Base-by-base conservation (phyloP, 345 rosid species). In the Hibiscus tridactylites region DNA sequence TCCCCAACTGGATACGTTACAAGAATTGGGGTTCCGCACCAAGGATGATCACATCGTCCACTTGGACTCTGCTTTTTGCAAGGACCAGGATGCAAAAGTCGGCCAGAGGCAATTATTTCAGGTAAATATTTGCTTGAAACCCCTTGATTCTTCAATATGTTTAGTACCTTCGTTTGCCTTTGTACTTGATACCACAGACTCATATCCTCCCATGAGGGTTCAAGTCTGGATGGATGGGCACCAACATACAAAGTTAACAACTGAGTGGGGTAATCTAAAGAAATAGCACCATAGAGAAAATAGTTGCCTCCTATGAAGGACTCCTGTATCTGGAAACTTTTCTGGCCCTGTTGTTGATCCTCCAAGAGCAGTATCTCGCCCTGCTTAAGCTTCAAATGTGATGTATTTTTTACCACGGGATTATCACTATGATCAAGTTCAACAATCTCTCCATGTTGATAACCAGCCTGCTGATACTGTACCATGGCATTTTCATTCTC, bases 151-250 rank as follows among this genome's bases (percentile, higher is more conserved):
- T 82, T 86, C 73, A 88, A 78, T 72, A 78, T 82, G 82, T 84
- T 88, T 53, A 88, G 74, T 12, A 86, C 87, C 78, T 88, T 86
- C 56, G 85, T 86, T 75, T 88, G 90, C 79, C 88, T 84, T 82
- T 88, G 92, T 33, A 86, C 87, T 79, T 80, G 86, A 79, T 88
- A 88, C 90, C 90, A 83, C 70, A 88, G 74, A 53, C 88, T 86
- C 90, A 84, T 88, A 61, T 86, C 87, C 79, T 88, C 88, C 88
- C 88, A 88, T 37, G 86, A 86, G 12, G 88, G 86, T 74, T 88
- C 92, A 24, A 88, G 82, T 65, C 83, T 83, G 16, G 87, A 84
- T 13, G 88, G 87, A 77, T 84, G 88, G 39, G 87, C 85, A 50
- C 90, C 87, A 12, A 84, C 84, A 24, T 86, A 83, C 54, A 88